A percentile compares a stretch with the other conserved stretches of the same genome.
These are phyloP conservation scores for Acanthamoeba castellanii DNA, from an alignment of 208 protist species.

Conservation along the genomic window DNA sequence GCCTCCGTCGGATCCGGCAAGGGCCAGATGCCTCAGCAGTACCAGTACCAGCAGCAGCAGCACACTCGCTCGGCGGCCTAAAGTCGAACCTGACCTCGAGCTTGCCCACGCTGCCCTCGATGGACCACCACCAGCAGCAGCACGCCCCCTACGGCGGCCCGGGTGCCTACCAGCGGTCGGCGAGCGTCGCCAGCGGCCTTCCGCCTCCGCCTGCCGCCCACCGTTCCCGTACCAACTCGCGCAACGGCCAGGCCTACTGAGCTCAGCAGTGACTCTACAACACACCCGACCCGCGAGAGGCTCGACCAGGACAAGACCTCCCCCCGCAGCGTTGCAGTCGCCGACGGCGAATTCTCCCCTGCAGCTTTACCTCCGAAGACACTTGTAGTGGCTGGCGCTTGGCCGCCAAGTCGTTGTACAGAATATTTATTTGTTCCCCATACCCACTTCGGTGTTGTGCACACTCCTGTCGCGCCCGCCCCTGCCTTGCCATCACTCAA, in stretches of 20 bases:
- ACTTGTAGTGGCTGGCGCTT: too few species aligned
- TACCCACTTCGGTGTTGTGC: neutral
- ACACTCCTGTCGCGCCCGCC: too few species aligned
- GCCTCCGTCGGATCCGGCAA: slow-evolving; percentile 44
- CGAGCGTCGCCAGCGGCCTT: neutral
- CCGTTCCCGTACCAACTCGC: slow-evolving; percentile 26
- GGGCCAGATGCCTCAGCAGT: neutral
- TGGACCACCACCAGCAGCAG: slow-evolving; percentile 18
- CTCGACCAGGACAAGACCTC: neutral
- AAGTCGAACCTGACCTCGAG: slow-evolving; percentile 19
- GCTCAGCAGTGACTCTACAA: neutral
- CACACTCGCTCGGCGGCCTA: too few species aligned
- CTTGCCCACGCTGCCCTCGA: slow-evolving; percentile 49
- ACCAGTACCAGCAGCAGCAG: neutral
- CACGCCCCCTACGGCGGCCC: neutral
- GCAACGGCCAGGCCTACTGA: neutral
- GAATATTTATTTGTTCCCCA: slow-evolving; percentile 1
- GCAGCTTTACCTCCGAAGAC: too few species aligned
- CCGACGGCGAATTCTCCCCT: too few species aligned
- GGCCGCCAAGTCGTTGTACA: neutral
- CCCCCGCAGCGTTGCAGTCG: too few species aligned
- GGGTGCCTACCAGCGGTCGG: neutral
- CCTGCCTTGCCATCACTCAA: too few species aligned
- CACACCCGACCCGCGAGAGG: neutral
- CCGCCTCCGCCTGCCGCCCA: slow-evolving; percentile 19